Evolutionary conservation across 176 grass and related monocot genomes (phyloP), one percentile per base, ranked within the genome.

Genomic region (Carex myosuroides): DNA sequence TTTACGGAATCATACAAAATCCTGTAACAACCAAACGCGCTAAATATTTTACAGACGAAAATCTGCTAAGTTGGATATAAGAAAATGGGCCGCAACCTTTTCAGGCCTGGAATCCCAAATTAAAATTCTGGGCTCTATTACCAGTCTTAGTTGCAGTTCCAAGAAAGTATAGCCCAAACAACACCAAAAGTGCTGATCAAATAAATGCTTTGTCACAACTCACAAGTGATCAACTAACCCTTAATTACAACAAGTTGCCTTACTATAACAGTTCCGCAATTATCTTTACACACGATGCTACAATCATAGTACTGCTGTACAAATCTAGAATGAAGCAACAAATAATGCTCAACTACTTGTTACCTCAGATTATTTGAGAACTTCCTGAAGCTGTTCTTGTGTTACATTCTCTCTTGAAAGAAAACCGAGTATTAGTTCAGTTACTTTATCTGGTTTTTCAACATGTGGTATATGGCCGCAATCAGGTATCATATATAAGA

Each of bases 391-490:
- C 11, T 54, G 80, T 52, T 83, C 20, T 76, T 79, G 64, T 39
- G 71, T 70, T 12, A 39, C 0, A 2, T 22, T 21, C 10, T 88
- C 54, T 30, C 59, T 79, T 81, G 46, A 30, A 12, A 98, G 88
- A 76, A 95, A 98, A 64, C 91, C 86, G 21, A 95, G 80, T 11
- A 98, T 79, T 64, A 76, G 57, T 50, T 88, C 82, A 4, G 55
- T 62, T 14, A 85, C 88, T 70, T 86, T 73, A 44, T 63, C 85
- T 64, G 95, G 95, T 83, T 95, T 98, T 75, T 98, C 95, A 1
- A 98, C 89, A 32, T 95, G 95, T 72, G 95, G 95, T 72, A 98
- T 78, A 84, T 98, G 95, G 13, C 95, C 95, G 16, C 95, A 98
- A 77, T 90, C 75, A 33, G 69, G 83, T 55, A 98, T 87, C 67